Percentiles rank a stretch among this genome's conserved stretches.
Evolutionary conservation across 169 alveolate genomes (phyloP).

Genomic region (Plasmodium billcollinsi): DNA sequence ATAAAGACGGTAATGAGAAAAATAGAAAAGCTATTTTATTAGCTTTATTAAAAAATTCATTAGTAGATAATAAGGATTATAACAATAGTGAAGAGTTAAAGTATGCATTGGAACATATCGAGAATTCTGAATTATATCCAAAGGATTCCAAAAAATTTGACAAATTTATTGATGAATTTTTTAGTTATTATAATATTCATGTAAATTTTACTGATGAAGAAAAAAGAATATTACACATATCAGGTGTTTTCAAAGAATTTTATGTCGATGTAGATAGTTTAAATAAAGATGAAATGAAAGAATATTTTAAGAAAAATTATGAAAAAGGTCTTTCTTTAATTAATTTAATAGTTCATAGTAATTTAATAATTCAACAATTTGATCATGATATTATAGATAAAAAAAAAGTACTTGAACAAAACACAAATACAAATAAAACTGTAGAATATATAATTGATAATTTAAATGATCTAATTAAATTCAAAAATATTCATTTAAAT

Average conservation of each 20-base stretch:
- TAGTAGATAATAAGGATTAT: constrained; percentile 37
- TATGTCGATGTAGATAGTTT: constrained; percentile 33
- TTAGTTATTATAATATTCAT: constrained; percentile 11
- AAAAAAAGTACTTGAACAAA: background rate
- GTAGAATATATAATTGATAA: constrained; percentile 4
- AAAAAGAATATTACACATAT: constrained; percentile 34
- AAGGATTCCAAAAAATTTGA: constrained; percentile 26
- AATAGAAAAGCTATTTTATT: constrained; percentile 43
- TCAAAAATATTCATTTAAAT: constrained; percentile 31
- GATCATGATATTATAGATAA: background rate
- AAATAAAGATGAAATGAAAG: constrained; percentile 7
- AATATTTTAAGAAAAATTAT: constrained; percentile 17
- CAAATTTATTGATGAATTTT: constrained; percentile 29
- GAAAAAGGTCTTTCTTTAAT: constrained; percentile 29
- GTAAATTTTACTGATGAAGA: constrained; percentile 28
- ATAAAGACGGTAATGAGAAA: background rate
- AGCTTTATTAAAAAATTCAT: constrained; percentile 43
- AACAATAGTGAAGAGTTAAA: constrained; percentile 31
- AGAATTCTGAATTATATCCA: constrained; percentile 26
- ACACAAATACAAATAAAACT: constrained; percentile 3
- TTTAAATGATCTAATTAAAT: constrained; percentile 12
- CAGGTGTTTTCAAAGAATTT: constrained; percentile 37
- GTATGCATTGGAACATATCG: constrained; percentile 10
- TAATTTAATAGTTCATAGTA: constrained; percentile 43
- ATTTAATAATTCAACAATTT: constrained; percentile 27